Evolutionary conservation across 495 filamentous ascomycete species (phyloP), one percentile per base, ranked within the genome.

Genomic region (Clohesyomyces aquaticus): DNA sequence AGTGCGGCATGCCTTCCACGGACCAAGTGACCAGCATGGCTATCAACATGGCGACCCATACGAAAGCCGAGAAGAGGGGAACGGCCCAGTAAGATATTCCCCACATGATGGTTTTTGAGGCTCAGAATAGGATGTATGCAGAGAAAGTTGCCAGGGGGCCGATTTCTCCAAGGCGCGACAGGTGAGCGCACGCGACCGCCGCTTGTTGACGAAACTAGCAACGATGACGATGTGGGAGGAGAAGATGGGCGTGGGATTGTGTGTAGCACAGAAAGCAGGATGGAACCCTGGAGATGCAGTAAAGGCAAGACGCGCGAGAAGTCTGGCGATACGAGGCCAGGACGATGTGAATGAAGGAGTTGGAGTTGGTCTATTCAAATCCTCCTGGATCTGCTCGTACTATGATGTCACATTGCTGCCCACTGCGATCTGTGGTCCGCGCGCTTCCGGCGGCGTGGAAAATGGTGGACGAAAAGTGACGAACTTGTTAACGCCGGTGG

Each of bases 11-110:
- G 25, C 87, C 81, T 58, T 87, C 71, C 4, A 80, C 70, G 53
- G 83, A 77, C 95, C 95, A 96, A 66, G 80, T 75, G 27, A 80
- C 81, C 46, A 91, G 71, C 88, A 91, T 87, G 21, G 82, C 83
- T 52, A 88, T 78, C 53, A 91, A 77, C 80, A 86, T 89, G 49
- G 80, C 86, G 85, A 96, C 82, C 93, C 93, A 97, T 76, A 90
- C 82, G 65, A 83, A 75, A 55, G 87, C 87, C 61, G 90, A 91
- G 54, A 96, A 81, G 53, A 96, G 76, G 46, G 93, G 93, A 50
- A 95, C 84, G 28, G 93, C 73, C 91, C 91, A 88, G 62, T 82
- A 83, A 18, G 81, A 83, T 45, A 87, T 54, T 10, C 54, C 32
- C 66, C 51, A 68, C 73, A 76, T 75, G 47, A 21, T 25, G 38